A percentile compares a stretch with the other conserved stretches of the same genome.
These are phyloP conservation scores for Talaromyces nanjingensis DNA, from an alignment of 495 filamentous ascomycete species.

Conservation along the genomic window DNA sequence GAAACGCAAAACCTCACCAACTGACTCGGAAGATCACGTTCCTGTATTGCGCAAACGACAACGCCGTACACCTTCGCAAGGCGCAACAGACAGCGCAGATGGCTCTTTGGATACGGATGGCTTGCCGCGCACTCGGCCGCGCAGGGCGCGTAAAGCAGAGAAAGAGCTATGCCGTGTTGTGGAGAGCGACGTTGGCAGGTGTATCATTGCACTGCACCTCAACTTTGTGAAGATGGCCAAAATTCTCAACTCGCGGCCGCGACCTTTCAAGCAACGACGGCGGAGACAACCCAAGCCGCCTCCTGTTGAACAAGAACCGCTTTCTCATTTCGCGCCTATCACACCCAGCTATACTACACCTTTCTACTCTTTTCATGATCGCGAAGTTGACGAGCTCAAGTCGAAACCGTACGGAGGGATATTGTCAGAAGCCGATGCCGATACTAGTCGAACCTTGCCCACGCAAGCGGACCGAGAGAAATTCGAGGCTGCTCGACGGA, in stretches of 20 bases:
- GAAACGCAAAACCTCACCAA: conserved; percentile 69
- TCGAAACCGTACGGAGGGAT: conserved; percentile 96
- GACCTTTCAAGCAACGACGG: conserved; percentile 23
- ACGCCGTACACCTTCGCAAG: conserved; percentile 27
- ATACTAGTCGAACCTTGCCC: conserved; percentile 83
- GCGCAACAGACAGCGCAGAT: conserved; percentile 17
- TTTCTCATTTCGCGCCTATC: conserved; percentile 40
- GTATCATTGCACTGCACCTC: conserved; percentile 55
- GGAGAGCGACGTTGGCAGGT: conserved; percentile 30
- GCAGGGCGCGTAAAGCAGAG: conserved; percentile 28
- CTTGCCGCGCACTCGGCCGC: conserved; percentile 27
- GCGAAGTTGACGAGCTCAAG: conserved; percentile 80
- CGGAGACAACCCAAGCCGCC: conserved; percentile 32
- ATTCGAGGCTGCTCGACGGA: conserved; percentile 82
- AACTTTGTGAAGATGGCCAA: conserved; percentile 49
- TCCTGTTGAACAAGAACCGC: conserved; percentile 25
- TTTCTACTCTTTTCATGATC: conserved; percentile 79
- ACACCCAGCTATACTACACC: conserved; percentile 56
- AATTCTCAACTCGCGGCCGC: conserved; percentile 42
- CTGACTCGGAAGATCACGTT: conserved; percentile 45
- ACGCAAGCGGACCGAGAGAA: conserved; percentile 67
- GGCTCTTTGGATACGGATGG: conserved; percentile 11
- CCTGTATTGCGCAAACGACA: conserved; percentile 40
- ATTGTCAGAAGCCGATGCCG: conserved; percentile 78
- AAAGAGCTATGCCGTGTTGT: conserved; percentile 32